Conservation (phyloP, 805 yeast genomes). For the Wickerhamomyces bisporus region DNA sequence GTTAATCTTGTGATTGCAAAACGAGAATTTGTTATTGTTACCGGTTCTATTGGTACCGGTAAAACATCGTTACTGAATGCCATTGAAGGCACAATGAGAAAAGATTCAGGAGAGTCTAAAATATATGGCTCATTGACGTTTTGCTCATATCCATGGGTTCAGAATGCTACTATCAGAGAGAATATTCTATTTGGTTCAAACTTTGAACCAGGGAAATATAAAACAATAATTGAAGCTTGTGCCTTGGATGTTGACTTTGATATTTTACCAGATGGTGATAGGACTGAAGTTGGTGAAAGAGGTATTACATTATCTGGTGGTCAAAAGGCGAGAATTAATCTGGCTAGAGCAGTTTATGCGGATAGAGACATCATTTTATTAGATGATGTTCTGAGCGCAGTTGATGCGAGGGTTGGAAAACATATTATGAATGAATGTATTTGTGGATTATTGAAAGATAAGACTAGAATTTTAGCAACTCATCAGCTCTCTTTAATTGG, state of each 20-base stretch:
- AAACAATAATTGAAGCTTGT: slow-evolving; percentile 56
- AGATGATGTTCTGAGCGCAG: slow-evolving; percentile 82
- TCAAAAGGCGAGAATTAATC: slow-evolving; percentile 74
- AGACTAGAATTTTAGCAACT: slow-evolving; percentile 75
- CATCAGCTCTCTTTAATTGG: slow-evolving; percentile 74
- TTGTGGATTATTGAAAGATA: slow-evolving; percentile 46
- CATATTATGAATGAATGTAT: slow-evolving; percentile 71
- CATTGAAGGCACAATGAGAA: slow-evolving; percentile 65
- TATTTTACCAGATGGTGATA: slow-evolving; percentile 67
- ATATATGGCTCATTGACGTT: slow-evolving; percentile 48
- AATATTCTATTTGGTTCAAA: slow-evolving; percentile 66
- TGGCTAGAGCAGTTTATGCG: slow-evolving; percentile 77
- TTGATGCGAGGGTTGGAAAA: slow-evolving; percentile 82
- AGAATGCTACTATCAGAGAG: slow-evolving; percentile 71
- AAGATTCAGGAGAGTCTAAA: slow-evolving; percentile 43
- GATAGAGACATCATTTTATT: slow-evolving; percentile 60
- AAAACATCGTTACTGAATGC: slow-evolving; percentile 71
- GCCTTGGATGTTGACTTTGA: slow-evolving; percentile 61
- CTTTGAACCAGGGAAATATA: slow-evolving; percentile 46
- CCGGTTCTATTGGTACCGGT: slow-evolving; percentile 82
- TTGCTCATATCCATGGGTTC: slow-evolving; percentile 79
- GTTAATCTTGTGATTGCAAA: slow-evolving; percentile 48
- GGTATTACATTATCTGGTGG: slow-evolving; percentile 89
- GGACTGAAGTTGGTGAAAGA: slow-evolving; percentile 78
- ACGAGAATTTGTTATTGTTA: slow-evolving; percentile 69